Percentiles rank a stretch among this genome's conserved stretches.
Evolutionary conservation across 306 rosid genomes (phyloP).

Genomic region (Malus sylvestris): DNA sequence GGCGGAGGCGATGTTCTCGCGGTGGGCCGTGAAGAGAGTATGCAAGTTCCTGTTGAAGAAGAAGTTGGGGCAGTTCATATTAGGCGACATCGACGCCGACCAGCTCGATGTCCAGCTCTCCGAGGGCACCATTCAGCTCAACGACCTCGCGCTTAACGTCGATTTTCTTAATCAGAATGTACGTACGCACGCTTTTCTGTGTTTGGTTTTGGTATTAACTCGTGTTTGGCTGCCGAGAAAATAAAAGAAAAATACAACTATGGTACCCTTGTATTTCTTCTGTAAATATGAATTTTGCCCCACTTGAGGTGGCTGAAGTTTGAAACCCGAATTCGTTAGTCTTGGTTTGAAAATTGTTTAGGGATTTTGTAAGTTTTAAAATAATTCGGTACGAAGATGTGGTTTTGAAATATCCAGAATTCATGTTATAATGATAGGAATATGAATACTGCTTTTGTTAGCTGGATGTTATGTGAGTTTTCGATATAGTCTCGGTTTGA

Average conservation of each 20-base stretch:
- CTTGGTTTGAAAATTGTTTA: not conserved
- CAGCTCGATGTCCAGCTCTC: slow-evolving; percentile 88
- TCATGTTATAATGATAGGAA: not conserved
- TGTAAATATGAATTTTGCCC: not conserved
- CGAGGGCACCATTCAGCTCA: slow-evolving; percentile 82
- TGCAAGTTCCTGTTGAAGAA: slow-evolving; percentile 85
- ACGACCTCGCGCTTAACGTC: slow-evolving; percentile 79
- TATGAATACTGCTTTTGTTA: not conserved
- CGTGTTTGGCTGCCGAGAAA: not conserved
- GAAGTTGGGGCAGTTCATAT: slow-evolving; percentile 79
- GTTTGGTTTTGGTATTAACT: not conserved
- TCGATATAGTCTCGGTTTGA: too few relatives aligned
- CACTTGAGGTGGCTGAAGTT: not conserved
- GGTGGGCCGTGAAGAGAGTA: slow-evolving; percentile 78
- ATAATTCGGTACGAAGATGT: not conserved
- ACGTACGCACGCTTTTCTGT: slow-evolving; percentile 17
- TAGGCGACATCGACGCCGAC: slow-evolving; percentile 83
- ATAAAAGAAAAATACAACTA: not conserved
- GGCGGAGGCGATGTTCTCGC: slow-evolving; percentile 89
- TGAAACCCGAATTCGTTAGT: not conserved
- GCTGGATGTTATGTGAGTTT: not conserved
- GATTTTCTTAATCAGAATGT: slow-evolving; percentile 81
- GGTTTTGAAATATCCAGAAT: not conserved
- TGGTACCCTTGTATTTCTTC: not conserved
- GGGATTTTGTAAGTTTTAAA: not conserved